Conservation (phyloP, 257 asterid species). For the Cruciata laevipes region DNA sequence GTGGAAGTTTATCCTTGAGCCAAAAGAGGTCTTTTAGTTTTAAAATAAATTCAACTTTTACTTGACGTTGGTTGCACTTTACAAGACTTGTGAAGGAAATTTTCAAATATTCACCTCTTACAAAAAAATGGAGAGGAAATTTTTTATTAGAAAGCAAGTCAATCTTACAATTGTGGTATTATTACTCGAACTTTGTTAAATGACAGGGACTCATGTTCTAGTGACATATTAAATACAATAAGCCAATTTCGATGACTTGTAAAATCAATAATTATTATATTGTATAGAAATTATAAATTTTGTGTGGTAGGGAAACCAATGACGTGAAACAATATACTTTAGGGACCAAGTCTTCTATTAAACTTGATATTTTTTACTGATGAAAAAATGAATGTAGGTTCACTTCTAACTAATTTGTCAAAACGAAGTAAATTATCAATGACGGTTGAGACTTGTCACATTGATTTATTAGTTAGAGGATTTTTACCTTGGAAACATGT, state of each 20-base stretch:
- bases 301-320: background rate
- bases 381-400: background rate
- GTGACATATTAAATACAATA: background rate
- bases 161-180: background rate
- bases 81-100: background rate
- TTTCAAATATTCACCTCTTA: background rate
- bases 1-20: background rate
- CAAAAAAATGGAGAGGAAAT: too few relatives aligned
- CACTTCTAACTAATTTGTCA: background rate
- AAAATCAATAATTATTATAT: background rate
- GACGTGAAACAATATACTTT: background rate
- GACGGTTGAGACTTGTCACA: background rate
- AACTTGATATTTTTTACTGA: background rate
- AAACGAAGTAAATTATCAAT: background rate
- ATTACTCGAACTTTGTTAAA: background rate
- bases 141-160: too few relatives aligned
- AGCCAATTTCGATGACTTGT: background rate
- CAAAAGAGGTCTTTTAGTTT: background rate
- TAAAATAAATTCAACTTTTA: background rate
- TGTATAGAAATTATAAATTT: background rate
- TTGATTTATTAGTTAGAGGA: background rate
- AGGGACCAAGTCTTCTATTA: background rate
- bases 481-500: constrained; percentile 76
- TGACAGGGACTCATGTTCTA: background rate
- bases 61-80: background rate